A percentile compares a stretch with the other conserved stretches of the same genome.
phyloP scores from a whole-genome alignment of 192 early-diverging fungal species.

The Coemansia sp. region DNA sequence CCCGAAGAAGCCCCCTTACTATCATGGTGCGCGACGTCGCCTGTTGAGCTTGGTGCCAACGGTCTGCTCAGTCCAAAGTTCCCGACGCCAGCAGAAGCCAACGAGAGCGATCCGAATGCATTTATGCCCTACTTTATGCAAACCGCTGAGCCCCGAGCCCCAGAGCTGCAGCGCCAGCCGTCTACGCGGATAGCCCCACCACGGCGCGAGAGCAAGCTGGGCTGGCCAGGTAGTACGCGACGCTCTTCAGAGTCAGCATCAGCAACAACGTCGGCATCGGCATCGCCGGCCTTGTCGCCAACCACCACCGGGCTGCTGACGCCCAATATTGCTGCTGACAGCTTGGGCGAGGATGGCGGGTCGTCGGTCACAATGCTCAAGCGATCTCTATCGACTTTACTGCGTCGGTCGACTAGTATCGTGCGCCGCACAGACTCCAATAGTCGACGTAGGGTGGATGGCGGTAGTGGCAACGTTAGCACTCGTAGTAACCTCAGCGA shows the following conservation, averaged over 20 bases:
- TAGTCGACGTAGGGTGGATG: conserved; percentile 3
- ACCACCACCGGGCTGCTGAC: conserved; percentile 19
- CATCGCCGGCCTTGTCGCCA: background rate
- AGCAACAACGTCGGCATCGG: background rate
- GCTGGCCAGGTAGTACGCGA: conserved; percentile 8
- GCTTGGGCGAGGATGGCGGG: background rate
- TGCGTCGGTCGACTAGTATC: conserved; percentile 44
- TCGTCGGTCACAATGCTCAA: conserved; percentile 21
- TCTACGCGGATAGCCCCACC: conserved; percentile 1
- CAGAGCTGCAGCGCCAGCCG: conserved; percentile 34
- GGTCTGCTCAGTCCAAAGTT: conserved; percentile 30
- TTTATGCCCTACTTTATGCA: conserved; percentile 51
- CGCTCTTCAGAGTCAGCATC: conserved; percentile 9
- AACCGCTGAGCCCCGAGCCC: conserved; percentile 31
- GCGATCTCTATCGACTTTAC: conserved; percentile 47
- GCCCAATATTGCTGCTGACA: background rate
- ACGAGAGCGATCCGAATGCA: conserved; percentile 7
- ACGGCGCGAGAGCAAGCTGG: background rate
- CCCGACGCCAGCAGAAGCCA: conserved; percentile 16
- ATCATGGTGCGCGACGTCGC: background rate
- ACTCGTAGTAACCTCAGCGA: conserved; percentile 14
- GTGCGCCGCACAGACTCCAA: conserved; percentile 23
- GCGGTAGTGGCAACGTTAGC: background rate
- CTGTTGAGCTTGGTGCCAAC: background rate
- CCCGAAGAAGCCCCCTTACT: background rate